Evolutionary conservation across 2,329 filamentous ascomycete species (phyloP), one percentile per base, ranked within the genome.

Genomic region (Diaporthe nobilis): DNA sequence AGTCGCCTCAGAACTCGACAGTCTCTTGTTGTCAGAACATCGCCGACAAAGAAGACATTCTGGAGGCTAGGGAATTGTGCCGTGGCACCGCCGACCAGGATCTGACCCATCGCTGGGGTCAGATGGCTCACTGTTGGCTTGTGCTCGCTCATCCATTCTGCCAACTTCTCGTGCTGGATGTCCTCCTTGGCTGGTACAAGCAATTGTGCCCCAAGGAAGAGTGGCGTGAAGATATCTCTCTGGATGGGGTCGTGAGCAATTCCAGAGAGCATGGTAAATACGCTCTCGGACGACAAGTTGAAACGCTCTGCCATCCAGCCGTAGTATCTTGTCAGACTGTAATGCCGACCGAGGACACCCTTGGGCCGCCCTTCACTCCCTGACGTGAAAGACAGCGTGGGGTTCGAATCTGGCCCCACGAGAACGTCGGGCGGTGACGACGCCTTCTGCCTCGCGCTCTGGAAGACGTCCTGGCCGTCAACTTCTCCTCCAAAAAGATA

Each of bases 71-170:
- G 93, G 81, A 98, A 97, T 78, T 94, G 85, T 0, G 94, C 92
- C 4, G 87, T 92, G 34, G 95, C 94, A 79, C 94, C 95, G 58
- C 95, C 96, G n/a, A 96, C 93, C 2, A 98, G 87, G 77, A 98
- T 97, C 80, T 98, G 95, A 73, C 96, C 96, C 96, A 98, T 98
- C 75, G 97, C 97, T 13, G 97, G 97, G 1, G 97, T 99, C 53
- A 98, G 86, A 84, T 98, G 97, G 17, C 94, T 95, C 28, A 95
- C 94, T 22, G 93, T 98, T 3, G 94, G 91, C 73, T 89, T 86
- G 81, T 94, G 90, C 71, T 93, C 90, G 71, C 89, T 88, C 89
- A 98, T 95, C 97, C 97, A 99, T 81, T 98, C 95, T 6, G 93
- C 93, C 20, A 98, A 87, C 80, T 89, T 92, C 85, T 98, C 96